Evolutionary conservation across 208 protist genomes (phyloP).

Genomic region (Leishmania major): DNA sequence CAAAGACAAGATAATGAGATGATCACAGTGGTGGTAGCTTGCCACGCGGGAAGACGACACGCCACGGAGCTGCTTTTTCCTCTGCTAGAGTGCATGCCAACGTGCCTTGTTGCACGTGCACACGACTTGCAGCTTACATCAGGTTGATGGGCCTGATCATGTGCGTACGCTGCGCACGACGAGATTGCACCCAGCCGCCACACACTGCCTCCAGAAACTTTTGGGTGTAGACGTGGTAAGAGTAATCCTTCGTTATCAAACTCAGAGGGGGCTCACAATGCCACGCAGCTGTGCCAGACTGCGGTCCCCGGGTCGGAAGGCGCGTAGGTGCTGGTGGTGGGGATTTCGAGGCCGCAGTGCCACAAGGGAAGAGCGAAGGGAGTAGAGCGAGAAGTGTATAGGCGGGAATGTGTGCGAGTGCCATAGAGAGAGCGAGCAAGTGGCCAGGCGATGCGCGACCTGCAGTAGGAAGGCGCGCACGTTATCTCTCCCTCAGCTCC

Average conservation of each 20-base stretch:
- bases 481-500: too few relatives aligned
- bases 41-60: not conserved
- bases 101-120: not conserved
- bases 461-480: not conserved
- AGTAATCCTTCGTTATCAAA: not conserved
- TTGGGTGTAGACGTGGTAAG: not conserved
- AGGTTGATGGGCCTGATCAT: too few relatives aligned
- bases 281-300: not conserved
- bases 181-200: too few relatives aligned
- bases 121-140: not conserved
- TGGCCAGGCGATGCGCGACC: not conserved
- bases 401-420: not conserved
- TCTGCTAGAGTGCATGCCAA: not conserved
- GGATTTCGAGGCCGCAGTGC: not conserved
- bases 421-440: not conserved
- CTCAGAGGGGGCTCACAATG: not conserved
- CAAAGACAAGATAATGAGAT: not conserved
- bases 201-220: too few relatives aligned
- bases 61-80: not conserved
- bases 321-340: not conserved
- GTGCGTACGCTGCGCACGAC: too few relatives aligned
- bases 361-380: not conserved
- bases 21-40: not conserved
- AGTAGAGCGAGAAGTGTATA: not conserved
- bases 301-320: not conserved